These are phyloP conservation scores for Ophiostoma australiae DNA, from an alignment of 2,329 filamentous ascomycete genomes.

Conservation along the genomic window DNA sequence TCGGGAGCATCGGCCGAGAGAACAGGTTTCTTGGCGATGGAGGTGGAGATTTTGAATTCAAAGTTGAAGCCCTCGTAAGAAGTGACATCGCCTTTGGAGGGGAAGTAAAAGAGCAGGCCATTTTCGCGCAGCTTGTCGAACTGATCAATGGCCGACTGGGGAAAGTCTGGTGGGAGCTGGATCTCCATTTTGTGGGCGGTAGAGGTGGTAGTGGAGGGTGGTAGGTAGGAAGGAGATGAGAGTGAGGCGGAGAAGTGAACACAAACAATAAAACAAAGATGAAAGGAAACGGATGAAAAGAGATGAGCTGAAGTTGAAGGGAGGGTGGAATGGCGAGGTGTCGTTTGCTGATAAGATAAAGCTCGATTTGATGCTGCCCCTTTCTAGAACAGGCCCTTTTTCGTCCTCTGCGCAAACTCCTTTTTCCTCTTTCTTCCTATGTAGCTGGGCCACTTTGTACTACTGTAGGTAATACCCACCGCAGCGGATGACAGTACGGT, in stretches of 20 bases:
- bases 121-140: slow-evolving; percentile 25
- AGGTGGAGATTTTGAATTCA: slow-evolving; percentile 31
- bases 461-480: not conserved
- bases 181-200: slow-evolving; percentile 19
- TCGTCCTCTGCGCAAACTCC: not conserved
- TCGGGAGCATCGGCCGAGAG: slow-evolving; percentile 30
- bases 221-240: not conserved
- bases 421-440: not conserved
- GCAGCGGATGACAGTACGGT: not conserved
- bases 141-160: slow-evolving; percentile 23
- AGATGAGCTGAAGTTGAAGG: not conserved
- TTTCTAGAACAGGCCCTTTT: not conserved
- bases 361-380: not conserved
- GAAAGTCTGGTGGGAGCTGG: slow-evolving; percentile 24
- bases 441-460: not conserved
- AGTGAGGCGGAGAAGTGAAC: not conserved
- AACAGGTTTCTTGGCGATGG: slow-evolving; percentile 29
- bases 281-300: not conserved
- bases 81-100: slow-evolving; percentile 24
- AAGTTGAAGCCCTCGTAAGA: slow-evolving; percentile 27
- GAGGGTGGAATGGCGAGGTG: not conserved
- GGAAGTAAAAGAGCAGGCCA: slow-evolving; percentile 27
- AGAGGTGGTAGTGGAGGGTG: not conserved
- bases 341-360: not conserved
- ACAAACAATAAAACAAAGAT: not conserved